A percentile compares a stretch with the other conserved stretches of the same genome.
Conservation (phyloP, 2,329 filamentous ascomycete species). For the Phyllosticta ampelicida region DNA sequence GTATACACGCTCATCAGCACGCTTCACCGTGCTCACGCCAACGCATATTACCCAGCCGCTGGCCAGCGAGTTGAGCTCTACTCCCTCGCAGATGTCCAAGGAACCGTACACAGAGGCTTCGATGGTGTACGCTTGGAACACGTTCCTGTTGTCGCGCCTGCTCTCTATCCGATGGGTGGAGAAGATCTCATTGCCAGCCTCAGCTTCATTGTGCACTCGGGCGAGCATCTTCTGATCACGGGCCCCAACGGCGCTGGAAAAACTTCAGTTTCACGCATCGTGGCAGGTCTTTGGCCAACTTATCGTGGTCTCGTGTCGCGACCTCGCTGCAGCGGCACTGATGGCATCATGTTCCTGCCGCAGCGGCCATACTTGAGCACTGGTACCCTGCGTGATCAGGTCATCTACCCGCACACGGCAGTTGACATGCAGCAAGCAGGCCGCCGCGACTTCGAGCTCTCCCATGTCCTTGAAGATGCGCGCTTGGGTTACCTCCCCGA, state of each 20-base stretch:
- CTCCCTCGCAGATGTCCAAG: constrained; percentile 83
- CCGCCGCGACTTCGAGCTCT: constrained; percentile 67
- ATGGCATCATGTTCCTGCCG: constrained; percentile 97
- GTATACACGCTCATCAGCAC: constrained; percentile 95
- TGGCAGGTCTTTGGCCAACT: constrained; percentile 90
- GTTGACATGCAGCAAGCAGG: constrained; percentile 81
- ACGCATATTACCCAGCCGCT: constrained; percentile 65
- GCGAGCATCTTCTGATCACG: constrained; percentile 89
- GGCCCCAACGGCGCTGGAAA: constrained; percentile 94
- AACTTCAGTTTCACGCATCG: constrained; percentile 73
- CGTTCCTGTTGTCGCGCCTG: constrained; percentile 83
- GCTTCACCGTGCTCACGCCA: constrained; percentile 82
- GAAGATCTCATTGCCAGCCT: constrained; percentile 84
- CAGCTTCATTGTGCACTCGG: constrained; percentile 77
- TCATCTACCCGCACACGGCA: constrained; percentile 94
- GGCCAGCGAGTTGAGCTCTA: constrained; percentile 67
- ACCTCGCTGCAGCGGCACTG: constrained; percentile 66
- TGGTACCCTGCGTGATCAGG: constrained; percentile 88
- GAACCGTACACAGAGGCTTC: constrained; percentile 88
- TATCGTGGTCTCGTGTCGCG: constrained; percentile 87
- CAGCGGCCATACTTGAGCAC: constrained; percentile 87
- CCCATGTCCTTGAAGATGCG: constrained; percentile 69
- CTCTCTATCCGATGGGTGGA: constrained; percentile 77
- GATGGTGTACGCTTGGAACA: constrained; percentile 89
- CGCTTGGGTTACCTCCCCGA: constrained; percentile 80